A percentile compares a stretch with the other conserved stretches of the same genome.
phyloP scores from a whole-genome alignment of 176 grass and related monocot genomes.

The Chloris gayana region DNA sequence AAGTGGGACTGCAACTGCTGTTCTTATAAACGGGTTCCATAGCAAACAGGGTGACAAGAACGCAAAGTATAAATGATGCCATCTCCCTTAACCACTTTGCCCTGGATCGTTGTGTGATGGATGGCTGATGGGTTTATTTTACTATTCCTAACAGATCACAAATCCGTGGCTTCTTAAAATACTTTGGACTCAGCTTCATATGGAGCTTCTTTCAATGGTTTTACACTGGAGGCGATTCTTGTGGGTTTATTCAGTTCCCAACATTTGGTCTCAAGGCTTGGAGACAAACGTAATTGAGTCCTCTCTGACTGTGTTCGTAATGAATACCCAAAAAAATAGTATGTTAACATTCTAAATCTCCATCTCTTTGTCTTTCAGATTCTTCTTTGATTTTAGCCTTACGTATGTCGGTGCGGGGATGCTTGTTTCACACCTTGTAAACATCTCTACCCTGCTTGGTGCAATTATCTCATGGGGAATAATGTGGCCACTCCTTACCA shows the following conservation, averaged over 20 bases:
- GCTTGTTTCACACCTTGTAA: slow-evolving; percentile 90
- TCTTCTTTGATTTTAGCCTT: slow-evolving; percentile 88
- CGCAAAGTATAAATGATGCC: slow-evolving; percentile 53
- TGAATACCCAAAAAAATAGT: background rate
- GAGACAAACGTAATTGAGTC: slow-evolving; percentile 75
- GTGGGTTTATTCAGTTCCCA: slow-evolving; percentile 89
- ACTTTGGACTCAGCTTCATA: slow-evolving; percentile 65
- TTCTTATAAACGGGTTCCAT: slow-evolving; percentile 96
- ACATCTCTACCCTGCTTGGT: slow-evolving; percentile 73
- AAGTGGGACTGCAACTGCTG: slow-evolving; percentile 83
- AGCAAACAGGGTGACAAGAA: slow-evolving; percentile 66
- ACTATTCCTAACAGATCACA: slow-evolving; percentile 50
- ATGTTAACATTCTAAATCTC: background rate
- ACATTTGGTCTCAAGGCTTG: slow-evolving; percentile 82
- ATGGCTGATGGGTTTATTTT: background rate
- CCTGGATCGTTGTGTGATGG: too few species aligned
- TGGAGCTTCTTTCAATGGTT: slow-evolving; percentile 99
- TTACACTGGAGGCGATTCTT: slow-evolving; percentile 69
- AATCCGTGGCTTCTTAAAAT: slow-evolving; percentile 72
- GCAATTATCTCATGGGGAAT: slow-evolving; percentile 85
- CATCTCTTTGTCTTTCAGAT: slow-evolving; percentile 46
- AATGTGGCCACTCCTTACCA: slow-evolving; percentile 82
- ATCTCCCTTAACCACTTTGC: background rate
- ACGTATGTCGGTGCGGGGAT: slow-evolving; percentile 93
- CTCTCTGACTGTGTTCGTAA: background rate